phyloP scores from a whole-genome alignment of 169 alveolate species.

The Cryptosporidium xiaoi region DNA sequence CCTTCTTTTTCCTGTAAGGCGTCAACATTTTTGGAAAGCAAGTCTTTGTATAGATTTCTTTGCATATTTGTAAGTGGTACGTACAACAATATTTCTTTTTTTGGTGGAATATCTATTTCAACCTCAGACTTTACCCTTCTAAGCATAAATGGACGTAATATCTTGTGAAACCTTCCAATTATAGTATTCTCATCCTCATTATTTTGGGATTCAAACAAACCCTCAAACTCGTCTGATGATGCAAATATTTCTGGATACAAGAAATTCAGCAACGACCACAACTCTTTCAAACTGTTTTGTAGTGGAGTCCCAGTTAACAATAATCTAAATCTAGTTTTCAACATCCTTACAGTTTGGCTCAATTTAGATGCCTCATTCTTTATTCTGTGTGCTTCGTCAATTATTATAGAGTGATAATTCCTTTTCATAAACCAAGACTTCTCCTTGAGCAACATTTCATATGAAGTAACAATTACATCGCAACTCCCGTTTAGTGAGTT shows the following conservation, averaged over 20 bases:
- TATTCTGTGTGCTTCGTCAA: conserved; percentile 99
- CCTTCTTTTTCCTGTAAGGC: conserved; percentile 78
- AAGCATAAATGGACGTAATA: conserved; percentile 97
- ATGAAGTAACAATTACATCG: conserved; percentile 95
- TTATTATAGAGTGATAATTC: conserved; percentile 95
- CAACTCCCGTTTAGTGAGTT: conserved; percentile 81
- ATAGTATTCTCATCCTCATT: conserved; percentile 82
- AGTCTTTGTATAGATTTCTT: conserved; percentile 91
- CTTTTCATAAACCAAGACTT: conserved; percentile 91
- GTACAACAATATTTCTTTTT: conserved; percentile 89
- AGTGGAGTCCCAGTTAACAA: conserved; percentile 99
- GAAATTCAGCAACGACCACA: conserved; percentile 98
- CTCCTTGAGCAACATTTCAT: conserved; percentile 92
- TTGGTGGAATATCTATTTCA: conserved; percentile 95
- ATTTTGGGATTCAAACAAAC: conserved; percentile 90
- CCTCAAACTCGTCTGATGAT: conserved; percentile 95
- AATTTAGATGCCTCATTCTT: conserved; percentile 95
- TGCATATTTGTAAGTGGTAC: conserved; percentile 95
- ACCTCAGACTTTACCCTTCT: conserved; percentile 98
- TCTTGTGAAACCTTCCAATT: conserved; percentile 93
- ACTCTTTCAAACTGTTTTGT: conserved; percentile 96
- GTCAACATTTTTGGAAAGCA: conserved; percentile 84
- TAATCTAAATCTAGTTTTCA: conserved; percentile 94
- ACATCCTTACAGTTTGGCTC: conserved; percentile 88
- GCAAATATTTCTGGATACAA: conserved; percentile 96